phyloP scores from a whole-genome alignment of 495 filamentous ascomycete species.

The Bacidia rubella region DNA sequence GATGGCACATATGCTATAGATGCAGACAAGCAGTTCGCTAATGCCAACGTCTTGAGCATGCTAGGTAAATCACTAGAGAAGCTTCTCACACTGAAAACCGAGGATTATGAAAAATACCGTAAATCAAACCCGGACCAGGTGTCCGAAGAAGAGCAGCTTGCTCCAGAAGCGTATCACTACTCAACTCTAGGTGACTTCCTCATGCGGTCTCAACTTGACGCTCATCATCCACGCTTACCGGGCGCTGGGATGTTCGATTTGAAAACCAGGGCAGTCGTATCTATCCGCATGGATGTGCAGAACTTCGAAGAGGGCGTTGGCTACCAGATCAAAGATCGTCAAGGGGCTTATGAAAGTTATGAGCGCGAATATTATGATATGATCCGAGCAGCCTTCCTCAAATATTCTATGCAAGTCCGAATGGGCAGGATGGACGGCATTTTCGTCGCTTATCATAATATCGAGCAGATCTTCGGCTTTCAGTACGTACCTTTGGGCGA shows the following conservation, averaged over 20 bases:
- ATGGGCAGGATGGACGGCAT: conserved; percentile 98
- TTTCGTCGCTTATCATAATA: conserved; percentile 96
- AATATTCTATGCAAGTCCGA: conserved; percentile 90
- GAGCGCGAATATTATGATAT: conserved; percentile 96
- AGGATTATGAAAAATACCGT: conserved; percentile 75
- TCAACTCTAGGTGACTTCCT: conserved; percentile 79
- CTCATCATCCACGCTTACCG: conserved; percentile 71
- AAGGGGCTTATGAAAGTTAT: conserved; percentile 74
- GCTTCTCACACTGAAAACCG: conserved; percentile 66
- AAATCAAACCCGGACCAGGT: conserved; percentile 46
- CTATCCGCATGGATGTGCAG: conserved; percentile 70
- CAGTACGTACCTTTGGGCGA: conserved; percentile 79
- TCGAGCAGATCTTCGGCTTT: conserved; percentile 90
- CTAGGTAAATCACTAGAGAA: conserved; percentile 95
- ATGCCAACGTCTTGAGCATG: conserved; percentile 71
- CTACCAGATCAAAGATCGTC: conserved; percentile 69
- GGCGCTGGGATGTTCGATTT: conserved; percentile 94
- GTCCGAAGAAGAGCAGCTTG: conserved; percentile 47
- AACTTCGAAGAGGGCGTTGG: conserved; percentile 63
- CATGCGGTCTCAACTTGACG: conserved; percentile 93
- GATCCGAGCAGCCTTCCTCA: conserved; percentile 87
- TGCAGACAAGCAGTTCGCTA: conserved; percentile 86
- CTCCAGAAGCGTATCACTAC: conserved; percentile 73
- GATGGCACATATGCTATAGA: conserved; percentile 91
- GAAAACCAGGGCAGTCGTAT: conserved; percentile 84